Evolutionary conservation across 2,329 filamentous ascomycete genomes (phyloP), one percentile per base, ranked within the genome.

Genomic region (Hypomyces rosellus): DNA sequence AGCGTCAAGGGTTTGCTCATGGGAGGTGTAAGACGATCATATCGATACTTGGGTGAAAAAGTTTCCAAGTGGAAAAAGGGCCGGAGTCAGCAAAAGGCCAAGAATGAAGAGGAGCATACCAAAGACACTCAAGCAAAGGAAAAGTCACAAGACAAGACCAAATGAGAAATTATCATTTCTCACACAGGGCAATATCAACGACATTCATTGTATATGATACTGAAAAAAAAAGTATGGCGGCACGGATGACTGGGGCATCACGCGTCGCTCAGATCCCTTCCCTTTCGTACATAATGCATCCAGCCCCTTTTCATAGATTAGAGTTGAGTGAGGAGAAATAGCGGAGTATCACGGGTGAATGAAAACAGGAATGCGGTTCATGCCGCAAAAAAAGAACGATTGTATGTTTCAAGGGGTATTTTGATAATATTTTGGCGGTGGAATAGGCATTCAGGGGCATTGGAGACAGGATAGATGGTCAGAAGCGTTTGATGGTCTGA

Each of bases 21-120:
- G 2, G 84, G 87, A 0, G 95, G 93, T 0, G 65, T 87, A 14
- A 64, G 73, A 6, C 81, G 84, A 60, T 85, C 85, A 5, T 78
- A 80, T 73, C 80, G 84, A 55, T 99, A 99, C 65, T 61, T 95
- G 49, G 74, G 78, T 40, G 93, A 97, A 66, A 99, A 99, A 76
- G 73, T 84, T 54, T 72, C 72, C 55, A 89, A 89, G 66, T 86
- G 75, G 61, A 71, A 69, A 14, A 72, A 76, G 58, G 76, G 76
- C 45, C 65, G 63, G 39, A 53, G 59, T 2, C 56, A 63, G 36
- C 58, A 60, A 15, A 51, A 61, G 18, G 41, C 55, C 22, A 16
- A 7, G 14, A 48, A 51, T 55, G 55, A 52, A 20, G 55, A 59
- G 30, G 60, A 65, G 49, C 20, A 20, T 20, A 44, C 54, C 13